These are phyloP conservation scores for Phytophthora pistaciae DNA, from an alignment of 352 stramenopile genomes.

Conservation along the genomic window DNA sequence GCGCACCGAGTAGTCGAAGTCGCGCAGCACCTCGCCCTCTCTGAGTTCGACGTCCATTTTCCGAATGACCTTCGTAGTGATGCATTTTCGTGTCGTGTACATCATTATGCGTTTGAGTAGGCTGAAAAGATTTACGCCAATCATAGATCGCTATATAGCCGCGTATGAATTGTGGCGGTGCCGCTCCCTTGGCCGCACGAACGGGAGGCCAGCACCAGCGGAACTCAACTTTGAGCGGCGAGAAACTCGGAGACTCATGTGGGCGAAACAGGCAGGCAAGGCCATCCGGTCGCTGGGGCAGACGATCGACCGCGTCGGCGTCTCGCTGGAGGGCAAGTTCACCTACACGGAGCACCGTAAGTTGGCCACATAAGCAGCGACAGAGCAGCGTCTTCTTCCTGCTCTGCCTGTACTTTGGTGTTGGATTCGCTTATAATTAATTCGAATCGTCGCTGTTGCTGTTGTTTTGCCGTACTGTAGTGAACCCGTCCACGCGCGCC, in stretches of 20 bases:
- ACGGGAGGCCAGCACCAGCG: slow-evolving; percentile 48
- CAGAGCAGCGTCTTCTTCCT: not conserved
- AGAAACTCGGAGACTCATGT: slow-evolving; percentile 52
- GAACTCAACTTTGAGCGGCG: slow-evolving; percentile 34
- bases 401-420: slow-evolving; percentile 2
- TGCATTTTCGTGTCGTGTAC: slow-evolving; percentile 10
- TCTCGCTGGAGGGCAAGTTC: slow-evolving; percentile 81
- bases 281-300: slow-evolving; percentile 86
- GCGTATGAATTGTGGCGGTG: slow-evolving; percentile 24
- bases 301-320: slow-evolving; percentile 87
- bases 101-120: slow-evolving; percentile 15
- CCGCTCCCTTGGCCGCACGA: slow-evolving; percentile 31
- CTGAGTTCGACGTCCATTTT: slow-evolving; percentile 10
- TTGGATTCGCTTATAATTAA: slow-evolving; percentile 5
- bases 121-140: slow-evolving; percentile 5
- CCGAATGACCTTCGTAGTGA: not conserved
- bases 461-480: slow-evolving; percentile 34
- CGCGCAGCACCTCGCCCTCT: slow-evolving; percentile 40
- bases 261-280: slow-evolving; percentile 82
- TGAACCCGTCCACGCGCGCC: slow-evolving; percentile 85
- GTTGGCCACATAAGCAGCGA: slow-evolving; percentile 25
- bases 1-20: slow-evolving; percentile 85
- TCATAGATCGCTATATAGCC: not conserved
- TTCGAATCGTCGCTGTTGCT: slow-evolving; percentile 9
- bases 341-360: slow-evolving; percentile 91